phyloP scores from a whole-genome alignment of 2,329 filamentous ascomycete genomes.

The Cadophora sp. region DNA sequence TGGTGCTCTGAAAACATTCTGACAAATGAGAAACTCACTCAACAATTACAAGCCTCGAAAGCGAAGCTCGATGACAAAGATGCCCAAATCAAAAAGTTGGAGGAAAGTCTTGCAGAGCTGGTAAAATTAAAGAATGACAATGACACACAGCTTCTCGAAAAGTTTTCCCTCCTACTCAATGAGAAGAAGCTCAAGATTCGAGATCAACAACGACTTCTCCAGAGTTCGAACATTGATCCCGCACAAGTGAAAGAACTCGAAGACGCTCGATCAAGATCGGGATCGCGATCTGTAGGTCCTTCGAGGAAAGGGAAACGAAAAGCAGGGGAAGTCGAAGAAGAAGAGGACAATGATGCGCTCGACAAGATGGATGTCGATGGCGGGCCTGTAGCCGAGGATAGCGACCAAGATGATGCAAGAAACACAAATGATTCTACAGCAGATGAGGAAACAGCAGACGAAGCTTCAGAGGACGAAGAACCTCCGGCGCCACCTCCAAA shows the following conservation, averaged over 20 bases:
- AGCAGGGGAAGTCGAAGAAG: conserved; percentile 45
- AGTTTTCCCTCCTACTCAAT: conserved; percentile 75
- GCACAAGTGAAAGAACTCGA: conserved; percentile 32
- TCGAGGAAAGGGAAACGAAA: conserved; percentile 61
- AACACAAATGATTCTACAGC: conserved; percentile 32
- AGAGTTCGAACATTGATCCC: conserved; percentile 40
- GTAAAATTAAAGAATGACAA: conserved; percentile 69
- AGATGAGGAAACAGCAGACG: conserved; percentile 37
- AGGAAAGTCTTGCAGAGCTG: conserved; percentile 69
- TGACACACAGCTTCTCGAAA: conserved; percentile 70
- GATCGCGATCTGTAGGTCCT: conserved; percentile 29
- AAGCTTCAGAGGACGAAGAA: conserved; percentile 32
- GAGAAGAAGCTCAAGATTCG: conserved; percentile 83
- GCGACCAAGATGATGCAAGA: conserved; percentile 32
- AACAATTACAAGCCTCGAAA: conserved; percentile 45
- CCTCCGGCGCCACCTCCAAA: conserved; percentile 21
- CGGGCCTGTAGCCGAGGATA: conserved; percentile 20
- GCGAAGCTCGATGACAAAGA: conserved; percentile 57
- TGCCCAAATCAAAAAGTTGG: conserved; percentile 62
- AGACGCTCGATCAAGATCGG: conserved; percentile 21
- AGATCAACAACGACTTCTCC: conserved; percentile 70
- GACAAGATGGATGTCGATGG: conserved; percentile 60
- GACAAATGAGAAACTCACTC: conserved; percentile 27
- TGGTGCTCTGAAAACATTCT: conserved; percentile 70
- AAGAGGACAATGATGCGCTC: conserved; percentile 55